Evolutionary conservation across 1,139 yeast species (phyloP).

Genomic region (Hemisphaericaspora xylofermentans): DNA sequence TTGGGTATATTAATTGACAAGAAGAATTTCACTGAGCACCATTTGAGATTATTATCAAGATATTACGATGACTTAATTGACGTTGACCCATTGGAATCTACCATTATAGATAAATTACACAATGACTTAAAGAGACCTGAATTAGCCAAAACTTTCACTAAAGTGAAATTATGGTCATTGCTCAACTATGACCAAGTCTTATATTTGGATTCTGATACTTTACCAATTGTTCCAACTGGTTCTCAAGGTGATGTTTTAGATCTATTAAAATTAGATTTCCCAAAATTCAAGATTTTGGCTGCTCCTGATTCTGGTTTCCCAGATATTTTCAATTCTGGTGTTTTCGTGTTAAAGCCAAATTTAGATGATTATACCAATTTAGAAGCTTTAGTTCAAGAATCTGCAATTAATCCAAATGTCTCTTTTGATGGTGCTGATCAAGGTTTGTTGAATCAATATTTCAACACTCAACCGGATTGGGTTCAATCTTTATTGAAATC

Average conservation of each 20-base stretch:
- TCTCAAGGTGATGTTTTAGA: conserved; percentile 39
- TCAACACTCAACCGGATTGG: conserved; percentile 52
- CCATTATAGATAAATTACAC: conserved; percentile 25
- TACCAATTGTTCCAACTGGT: conserved; percentile 52
- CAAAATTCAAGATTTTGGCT: conserved; percentile 53
- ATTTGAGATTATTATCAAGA: conserved; percentile 25
- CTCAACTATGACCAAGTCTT: conserved; percentile 55
- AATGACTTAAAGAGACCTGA: conserved; percentile 68
- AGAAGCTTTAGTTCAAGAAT: conserved; percentile 28
- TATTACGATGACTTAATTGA: conserved; percentile 36
- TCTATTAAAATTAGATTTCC: conserved; percentile 32
- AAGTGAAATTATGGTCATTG: conserved; percentile 70
- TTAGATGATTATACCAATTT: conserved; percentile 44
- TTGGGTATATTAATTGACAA: conserved; percentile 40
- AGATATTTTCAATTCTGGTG: conserved; percentile 90
- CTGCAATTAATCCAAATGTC: conserved; percentile 24
- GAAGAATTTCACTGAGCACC: conserved; percentile 25
- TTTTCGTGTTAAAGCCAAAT: conserved; percentile 67
- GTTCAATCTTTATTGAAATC: conserved; percentile 19
- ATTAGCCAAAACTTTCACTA: conserved; percentile 67
- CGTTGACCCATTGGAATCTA: conserved; percentile 28
- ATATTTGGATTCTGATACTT: conserved; percentile 80
- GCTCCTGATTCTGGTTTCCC: conserved; percentile 97
- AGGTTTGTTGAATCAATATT: conserved; percentile 83
- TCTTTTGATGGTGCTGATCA: conserved; percentile 97